These are phyloP conservation scores for Chaetomiaceae sp. DNA, from an alignment of 2,329 filamentous ascomycete species.

Conservation along the genomic window DNA sequence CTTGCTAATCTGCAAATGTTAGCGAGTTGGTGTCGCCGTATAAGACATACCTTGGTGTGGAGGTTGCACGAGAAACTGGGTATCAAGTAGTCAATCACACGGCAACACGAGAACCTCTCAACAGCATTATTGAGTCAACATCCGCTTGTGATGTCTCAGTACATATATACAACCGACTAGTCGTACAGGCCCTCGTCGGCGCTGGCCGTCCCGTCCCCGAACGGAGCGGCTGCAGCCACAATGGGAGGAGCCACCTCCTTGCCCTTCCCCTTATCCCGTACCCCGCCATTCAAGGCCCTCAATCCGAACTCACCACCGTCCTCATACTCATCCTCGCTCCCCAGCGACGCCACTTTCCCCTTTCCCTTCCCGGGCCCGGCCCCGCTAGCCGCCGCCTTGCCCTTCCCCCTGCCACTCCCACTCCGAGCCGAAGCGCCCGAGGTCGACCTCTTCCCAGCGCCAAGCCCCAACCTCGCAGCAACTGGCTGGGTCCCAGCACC, in stretches of 20 bases:
- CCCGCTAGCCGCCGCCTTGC: constrained; percentile 5
- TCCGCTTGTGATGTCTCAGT: neutral
- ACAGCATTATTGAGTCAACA: no score
- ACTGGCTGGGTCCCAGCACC: constrained; percentile 15
- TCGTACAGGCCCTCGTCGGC: constrained; percentile 53
- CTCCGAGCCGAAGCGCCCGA: constrained; percentile 12
- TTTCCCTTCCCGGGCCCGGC: constrained; percentile 29
- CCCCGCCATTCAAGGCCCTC: constrained; percentile 25
- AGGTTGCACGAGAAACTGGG: no score
- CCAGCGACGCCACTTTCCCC: constrained; percentile 29
- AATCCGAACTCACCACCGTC: constrained; percentile 34
- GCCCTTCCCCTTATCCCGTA: constrained; percentile 46
- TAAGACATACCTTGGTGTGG: no score
- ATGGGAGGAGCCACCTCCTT: constrained; percentile 54
- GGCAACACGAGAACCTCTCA: no score
- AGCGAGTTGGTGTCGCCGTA: no score
- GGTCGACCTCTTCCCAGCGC: constrained; percentile 12
- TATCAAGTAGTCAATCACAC: no score
- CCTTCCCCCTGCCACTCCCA: constrained; percentile 25
- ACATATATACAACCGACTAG: constrained; percentile 25
- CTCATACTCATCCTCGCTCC: constrained; percentile 24
- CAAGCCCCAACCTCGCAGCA: constrained; percentile 15
- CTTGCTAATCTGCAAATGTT: no score
- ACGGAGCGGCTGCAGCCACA: constrained; percentile 42
- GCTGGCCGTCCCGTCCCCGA: constrained; percentile 48